Conservation (phyloP, 1,139 yeast genomes). For the Saccharomycopsis crataegensis region DNA sequence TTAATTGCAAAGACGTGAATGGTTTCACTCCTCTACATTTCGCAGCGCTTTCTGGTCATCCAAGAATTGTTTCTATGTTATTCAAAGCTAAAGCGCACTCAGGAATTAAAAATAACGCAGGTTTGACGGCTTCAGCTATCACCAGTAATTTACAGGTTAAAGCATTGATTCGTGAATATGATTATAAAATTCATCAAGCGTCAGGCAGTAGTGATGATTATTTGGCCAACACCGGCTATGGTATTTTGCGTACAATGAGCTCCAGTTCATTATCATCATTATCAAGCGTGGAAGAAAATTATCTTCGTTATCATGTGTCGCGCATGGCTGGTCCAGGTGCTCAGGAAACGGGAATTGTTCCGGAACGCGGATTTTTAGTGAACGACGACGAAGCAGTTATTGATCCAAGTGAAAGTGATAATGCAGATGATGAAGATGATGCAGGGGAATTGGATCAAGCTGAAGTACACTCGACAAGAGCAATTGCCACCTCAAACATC, state of each 20-base stretch:
- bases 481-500: conserved; percentile 20
- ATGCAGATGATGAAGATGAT: conserved; percentile 27
- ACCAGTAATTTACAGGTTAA: conserved; percentile 32
- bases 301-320: conserved; percentile 26
- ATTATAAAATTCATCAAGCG: background rate
- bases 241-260: conserved; percentile 1
- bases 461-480: conserved; percentile 12
- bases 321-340: conserved; percentile 17
- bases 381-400: conserved; percentile 3
- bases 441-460: conserved; percentile 21
- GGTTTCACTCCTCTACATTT: conserved; percentile 85
- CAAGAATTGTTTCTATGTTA: conserved; percentile 50
- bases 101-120: conserved; percentile 48
- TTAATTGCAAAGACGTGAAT: conserved; percentile 66
- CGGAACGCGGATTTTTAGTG: background rate
- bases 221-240: conserved; percentile 1
- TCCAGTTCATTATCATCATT: conserved; percentile 13
- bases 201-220: background rate
- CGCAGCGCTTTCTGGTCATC: conserved; percentile 70
- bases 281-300: conserved; percentile 22
- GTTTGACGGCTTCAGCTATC: conserved; percentile 42
- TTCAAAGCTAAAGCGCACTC: conserved; percentile 60
- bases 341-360: background rate
- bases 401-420: conserved; percentile 20
- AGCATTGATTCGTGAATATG: conserved; percentile 8